phyloP scores from a whole-genome alignment of 306 rosid genomes.

The Cotoneaster glaucophyllus region DNA sequence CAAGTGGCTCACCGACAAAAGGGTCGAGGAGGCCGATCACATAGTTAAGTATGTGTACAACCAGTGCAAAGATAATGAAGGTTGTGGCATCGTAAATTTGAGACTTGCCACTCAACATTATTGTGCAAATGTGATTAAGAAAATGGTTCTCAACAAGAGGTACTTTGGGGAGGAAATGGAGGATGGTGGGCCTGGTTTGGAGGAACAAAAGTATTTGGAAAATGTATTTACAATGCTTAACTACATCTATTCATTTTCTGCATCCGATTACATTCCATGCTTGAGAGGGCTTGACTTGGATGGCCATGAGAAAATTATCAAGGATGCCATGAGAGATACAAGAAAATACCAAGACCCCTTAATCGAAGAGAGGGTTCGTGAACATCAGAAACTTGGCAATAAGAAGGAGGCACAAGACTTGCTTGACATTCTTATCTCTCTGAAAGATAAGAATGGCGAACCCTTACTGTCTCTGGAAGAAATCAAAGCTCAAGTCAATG shows the following conservation, averaged over 20 bases:
- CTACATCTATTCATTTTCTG: conserved; percentile 11
- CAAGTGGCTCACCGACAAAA: conserved; percentile 18
- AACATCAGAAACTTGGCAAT: background rate
- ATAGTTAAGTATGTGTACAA: conserved; percentile 18
- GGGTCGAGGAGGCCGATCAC: conserved; percentile 31
- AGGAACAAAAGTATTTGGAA: conserved; percentile 21
- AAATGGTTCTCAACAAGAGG: conserved; percentile 13
- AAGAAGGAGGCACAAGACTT: background rate
- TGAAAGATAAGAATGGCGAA: background rate
- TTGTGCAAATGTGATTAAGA: conserved; percentile 22
- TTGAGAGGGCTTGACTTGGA: conserved; percentile 26
- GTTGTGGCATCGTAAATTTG: conserved; percentile 13
- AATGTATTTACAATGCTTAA: conserved; percentile 8
- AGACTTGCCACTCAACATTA: conserved; percentile 21
- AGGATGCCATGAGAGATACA: background rate
- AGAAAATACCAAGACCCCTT: background rate
- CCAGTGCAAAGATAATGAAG: background rate
- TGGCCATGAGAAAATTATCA: conserved; percentile 5
- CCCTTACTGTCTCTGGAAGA: background rate
- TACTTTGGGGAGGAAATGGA: conserved; percentile 29
- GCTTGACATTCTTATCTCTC: background rate
- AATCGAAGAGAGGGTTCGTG: background rate
- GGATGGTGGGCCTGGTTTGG: conserved; percentile 31
- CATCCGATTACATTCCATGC: conserved; percentile 27
- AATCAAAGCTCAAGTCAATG: conserved; percentile 1